These are phyloP conservation scores for Pyrus hybrid DNA, from an alignment of 331 rosid genomes.

Conservation along the genomic window DNA sequence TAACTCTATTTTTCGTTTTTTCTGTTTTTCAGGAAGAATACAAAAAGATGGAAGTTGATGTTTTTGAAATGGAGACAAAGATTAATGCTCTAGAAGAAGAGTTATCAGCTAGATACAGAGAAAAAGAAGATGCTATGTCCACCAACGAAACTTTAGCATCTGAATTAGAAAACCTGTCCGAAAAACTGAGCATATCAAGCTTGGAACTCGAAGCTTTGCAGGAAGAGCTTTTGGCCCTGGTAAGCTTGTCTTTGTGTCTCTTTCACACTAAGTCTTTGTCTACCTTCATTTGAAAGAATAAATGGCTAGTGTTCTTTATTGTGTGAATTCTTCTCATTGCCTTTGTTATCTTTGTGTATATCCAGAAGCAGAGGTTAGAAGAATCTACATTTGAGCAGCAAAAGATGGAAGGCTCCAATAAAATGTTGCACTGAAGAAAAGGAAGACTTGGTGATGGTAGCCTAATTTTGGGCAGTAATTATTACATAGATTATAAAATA, in stretches of 20 bases:
- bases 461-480: not conserved
- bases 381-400: slow-evolving; percentile 47
- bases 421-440: slow-evolving; percentile 57
- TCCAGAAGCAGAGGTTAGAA: slow-evolving; percentile 57
- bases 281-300: not conserved
- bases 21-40: slow-evolving; percentile 52
- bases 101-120: slow-evolving; percentile 31
- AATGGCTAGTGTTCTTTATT: not conserved
- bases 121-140: slow-evolving; percentile 52
- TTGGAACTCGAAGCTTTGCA: slow-evolving; percentile 39
- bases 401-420: slow-evolving; percentile 46
- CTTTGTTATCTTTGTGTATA: slow-evolving; percentile 17
- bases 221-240: slow-evolving; percentile 63
- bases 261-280: not conserved
- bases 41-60: slow-evolving; percentile 55
- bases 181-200: slow-evolving; percentile 37
- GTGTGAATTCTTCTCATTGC: not conserved
- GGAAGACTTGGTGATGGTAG: slow-evolving; percentile 86
- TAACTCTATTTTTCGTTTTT: not conserved
- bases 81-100: slow-evolving; percentile 55
- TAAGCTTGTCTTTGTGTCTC: slow-evolving; percentile 33
- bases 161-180: slow-evolving; percentile 52
- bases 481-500: not conserved
- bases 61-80: slow-evolving; percentile 65
- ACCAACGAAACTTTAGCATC: slow-evolving; percentile 47